Percentiles rank a stretch among this genome's conserved stretches.
phyloP scores from a whole-genome alignment of 805 yeast species.

The Pichia cephalocereana region DNA sequence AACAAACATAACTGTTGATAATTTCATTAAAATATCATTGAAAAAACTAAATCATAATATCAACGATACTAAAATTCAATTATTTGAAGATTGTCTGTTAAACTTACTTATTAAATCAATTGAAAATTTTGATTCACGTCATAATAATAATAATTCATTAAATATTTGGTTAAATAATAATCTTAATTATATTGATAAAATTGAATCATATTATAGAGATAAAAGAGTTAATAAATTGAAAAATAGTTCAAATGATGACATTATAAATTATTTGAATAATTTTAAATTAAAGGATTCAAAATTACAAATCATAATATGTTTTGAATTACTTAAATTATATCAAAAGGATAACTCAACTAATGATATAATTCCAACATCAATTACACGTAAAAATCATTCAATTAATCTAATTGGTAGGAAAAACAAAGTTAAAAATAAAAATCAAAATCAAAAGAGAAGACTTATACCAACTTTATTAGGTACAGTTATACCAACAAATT shows the following conservation, averaged over 20 bases:
- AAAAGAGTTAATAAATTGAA: background rate
- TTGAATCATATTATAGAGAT: background rate
- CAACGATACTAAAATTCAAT: background rate
- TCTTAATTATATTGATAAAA: conserved; percentile 1
- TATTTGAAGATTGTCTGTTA: conserved; percentile 14
- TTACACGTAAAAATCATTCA: background rate
- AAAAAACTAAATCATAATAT: conserved; percentile 11
- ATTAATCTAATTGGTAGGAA: conserved; percentile 15
- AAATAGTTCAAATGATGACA: background rate
- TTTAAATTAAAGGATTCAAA: conserved; percentile 20
- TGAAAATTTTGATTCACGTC: conserved; percentile 16
- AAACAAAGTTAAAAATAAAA: too few species aligned
- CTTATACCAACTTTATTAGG: conserved; percentile 27
- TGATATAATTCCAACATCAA: too few species aligned
- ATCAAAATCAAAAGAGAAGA: conserved; percentile 10
- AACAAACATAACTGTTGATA: conserved; percentile 19
- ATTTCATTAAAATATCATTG: conserved; percentile 24
- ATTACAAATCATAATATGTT: conserved; percentile 21
- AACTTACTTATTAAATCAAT: conserved; percentile 14
- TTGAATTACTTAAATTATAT: conserved; percentile 20
- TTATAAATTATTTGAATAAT: background rate
- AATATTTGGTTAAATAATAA: background rate
- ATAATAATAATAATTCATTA: conserved; percentile 1
- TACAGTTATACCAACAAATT: conserved; percentile 17
- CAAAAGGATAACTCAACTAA: too few species aligned